Evolutionary conservation across 169 alveolate genomes (phyloP), one percentile per base, ranked within the genome.

Genomic region (Ichthyophthirius multifiliis): DNA sequence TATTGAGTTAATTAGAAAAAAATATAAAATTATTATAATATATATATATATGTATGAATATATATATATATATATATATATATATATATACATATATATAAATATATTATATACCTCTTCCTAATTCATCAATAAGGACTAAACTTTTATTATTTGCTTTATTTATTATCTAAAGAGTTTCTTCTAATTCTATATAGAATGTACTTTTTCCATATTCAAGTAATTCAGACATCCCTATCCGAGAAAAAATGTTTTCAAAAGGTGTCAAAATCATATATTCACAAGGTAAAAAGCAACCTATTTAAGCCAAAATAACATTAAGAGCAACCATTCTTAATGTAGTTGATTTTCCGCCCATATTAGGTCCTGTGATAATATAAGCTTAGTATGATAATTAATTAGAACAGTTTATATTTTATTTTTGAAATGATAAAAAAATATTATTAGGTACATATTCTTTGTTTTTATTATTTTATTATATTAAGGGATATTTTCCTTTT

Each of bases 281-380:
- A 20, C 99, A 99, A 4, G 99, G 99, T 5, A 98, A 99, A 82
- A 91, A 97, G 39, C 99, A 97, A 97, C 86, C 71, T n/a, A 98
- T 89, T 88, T 99, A 99, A 32, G 99, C 99, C 88, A 99, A 86
- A 16, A 99, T 95, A 4, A 95, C 97, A 7, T 98, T 94, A 7
- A 98, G 86, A 43, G 99, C 96, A 3, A 97, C 94, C 90, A 97
- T 99, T 43, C 99, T 86, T 63, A 98, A 93, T n/a, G 98, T 85
- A 0, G 99, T 99, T 39, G 99, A 96, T 90, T 99, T 99, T 34
- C 99, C 99, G n/a, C 99, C 99, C 99, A 99, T 99, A 87, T 99
- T 99, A 20, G 99, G 99, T 0, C 99, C 99, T 13, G 99, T 98
- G 41, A 99, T 94, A 55, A 99, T 75, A 74, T 84, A 41, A 6